Evolutionary conservation across 208 protist species (phyloP), one percentile per base, ranked within the genome.

Genomic region (Leishmania lainsoni): DNA sequence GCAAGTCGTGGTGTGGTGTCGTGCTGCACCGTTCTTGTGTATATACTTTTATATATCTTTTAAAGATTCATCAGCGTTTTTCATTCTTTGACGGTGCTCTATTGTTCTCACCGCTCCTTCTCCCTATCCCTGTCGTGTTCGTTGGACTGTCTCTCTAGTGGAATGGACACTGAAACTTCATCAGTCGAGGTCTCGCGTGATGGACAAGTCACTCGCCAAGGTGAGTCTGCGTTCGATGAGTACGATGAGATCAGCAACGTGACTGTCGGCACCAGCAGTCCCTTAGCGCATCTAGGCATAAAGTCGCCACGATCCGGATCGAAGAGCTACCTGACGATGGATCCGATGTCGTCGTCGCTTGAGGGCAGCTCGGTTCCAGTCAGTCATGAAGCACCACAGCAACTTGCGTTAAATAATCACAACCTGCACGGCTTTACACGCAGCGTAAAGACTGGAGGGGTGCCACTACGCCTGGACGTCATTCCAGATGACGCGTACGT

Each of bases 381-480:
- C 9, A 26, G 49, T 9, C 45, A 45, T 2, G 65, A 78, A 48
- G 85, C 76, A 12, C 82, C 83, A 16, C 83, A 73, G 70, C 83
- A 85, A 78, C 86, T 93, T 4, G 74, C 85, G 0, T 84, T 93
- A 14, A 93, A 87, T 72, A 83, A 81, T 51, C 51, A 83, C 9
- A 93, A 91, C 54, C 81, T 93, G 52, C 72, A 86, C 32, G 81
- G 76, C 22, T 93, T 93, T 66, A 82, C 84, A 29, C 73, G 72
- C n/a, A 77, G 80, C 0, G 78, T 88, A 39, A 80, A 87, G 52
- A 75, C 51, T 0, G 90, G 90, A 26, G 51, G 42, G 20, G 63
- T 93, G 69, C 86, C 90, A 12, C 84, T 93, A 51, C 87, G 90
- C 16, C 68, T 72, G 17, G 90, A 93, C 61, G 85, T 89, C 48